A percentile compares a stretch with the other conserved stretches of the same genome.
Evolutionary conservation across 2,329 filamentous ascomycete species (phyloP).

Genomic region (Lojkania enalia): DNA sequence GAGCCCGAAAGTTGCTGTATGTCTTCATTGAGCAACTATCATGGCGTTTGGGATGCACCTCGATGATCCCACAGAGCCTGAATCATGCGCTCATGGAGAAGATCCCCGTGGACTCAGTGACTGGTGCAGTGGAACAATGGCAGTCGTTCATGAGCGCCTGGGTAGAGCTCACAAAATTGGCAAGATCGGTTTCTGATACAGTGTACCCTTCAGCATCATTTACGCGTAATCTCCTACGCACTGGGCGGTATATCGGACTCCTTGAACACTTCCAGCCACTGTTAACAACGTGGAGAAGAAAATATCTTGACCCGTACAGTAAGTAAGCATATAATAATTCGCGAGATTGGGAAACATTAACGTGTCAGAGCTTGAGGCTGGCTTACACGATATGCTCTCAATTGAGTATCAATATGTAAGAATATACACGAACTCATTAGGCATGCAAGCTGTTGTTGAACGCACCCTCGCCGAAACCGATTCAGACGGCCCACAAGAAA

Average conservation of each 20-base stretch:
- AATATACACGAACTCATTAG: conserved; percentile 53
- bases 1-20: conserved; percentile 41
- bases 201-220: conserved; percentile 53
- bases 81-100: conserved; percentile 46
- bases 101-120: conserved; percentile 43
- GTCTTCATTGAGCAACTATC: conserved; percentile 58
- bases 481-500: conserved; percentile 41
- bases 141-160: conserved; percentile 57
- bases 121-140: conserved; percentile 51
- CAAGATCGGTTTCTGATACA: conserved; percentile 57
- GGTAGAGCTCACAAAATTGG: conserved; percentile 50
- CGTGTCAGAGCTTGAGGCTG: conserved; percentile 38
- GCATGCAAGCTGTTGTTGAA: conserved; percentile 61
- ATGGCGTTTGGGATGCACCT: conserved; percentile 56
- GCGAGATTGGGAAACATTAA: not conserved
- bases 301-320: conserved; percentile 45
- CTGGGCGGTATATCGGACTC: conserved; percentile 55
- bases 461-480: conserved; percentile 51
- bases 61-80: conserved; percentile 54
- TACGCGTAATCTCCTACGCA: conserved; percentile 48
- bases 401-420: conserved; percentile 56
- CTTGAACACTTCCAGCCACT: conserved; percentile 52
- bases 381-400: conserved; percentile 53
- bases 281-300: conserved; percentile 46
- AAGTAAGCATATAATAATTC: conserved; percentile 13